Evolutionary conservation across 305 asterid species (phyloP), one percentile per base, ranked within the genome.

Genomic region (Ajuga reptans): DNA sequence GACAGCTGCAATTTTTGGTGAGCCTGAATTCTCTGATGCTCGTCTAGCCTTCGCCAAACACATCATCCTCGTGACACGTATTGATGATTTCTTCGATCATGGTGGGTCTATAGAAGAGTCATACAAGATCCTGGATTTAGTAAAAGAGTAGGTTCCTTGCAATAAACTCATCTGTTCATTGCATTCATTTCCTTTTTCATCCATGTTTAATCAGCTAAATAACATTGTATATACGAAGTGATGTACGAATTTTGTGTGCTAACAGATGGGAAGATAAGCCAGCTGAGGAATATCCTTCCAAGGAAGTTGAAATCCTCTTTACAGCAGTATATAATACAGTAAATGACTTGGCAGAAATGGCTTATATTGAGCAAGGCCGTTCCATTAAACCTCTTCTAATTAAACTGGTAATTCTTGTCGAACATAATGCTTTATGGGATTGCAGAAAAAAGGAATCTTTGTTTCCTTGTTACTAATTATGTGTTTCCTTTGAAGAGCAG

Each of bases 181-280:
- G 45, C 12, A 18, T 34, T 34, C 53, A 8, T 45, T 5, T 10
- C 37, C 55, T 15, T 9, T 14, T 9, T 0, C 42, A 12, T 21
- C 24, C 69, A 55, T 49, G 49, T 11, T 0, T 46, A 36, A 18
- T 11, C 16, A 39, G 27, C 24, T 16, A 46, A 41, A 2, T 1
- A 31, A 17, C 9, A 4, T 33, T 10, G 47, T 21, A 8, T 31
- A 15, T 5, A 15, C 4, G 8, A 31, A 6, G 34, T 56, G 29
- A 39, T 9, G 17, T 11, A 21, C 1, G 43, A 33, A 42, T 16
- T 42, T 12, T 10, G 4, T 12, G 31, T 39, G 15, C 29, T 15
- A 53, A 65, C 41, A 84, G 86, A 62, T 84, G 88, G 88, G 77
- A 75, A 47, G 72, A 72, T 53, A 69, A 59, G 52, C 57, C 83